Percentiles rank a stretch among this genome's conserved stretches.
Evolutionary conservation across 768 basidiomycete genomes (phyloP).

Genomic region (Mrakia gelida): DNA sequence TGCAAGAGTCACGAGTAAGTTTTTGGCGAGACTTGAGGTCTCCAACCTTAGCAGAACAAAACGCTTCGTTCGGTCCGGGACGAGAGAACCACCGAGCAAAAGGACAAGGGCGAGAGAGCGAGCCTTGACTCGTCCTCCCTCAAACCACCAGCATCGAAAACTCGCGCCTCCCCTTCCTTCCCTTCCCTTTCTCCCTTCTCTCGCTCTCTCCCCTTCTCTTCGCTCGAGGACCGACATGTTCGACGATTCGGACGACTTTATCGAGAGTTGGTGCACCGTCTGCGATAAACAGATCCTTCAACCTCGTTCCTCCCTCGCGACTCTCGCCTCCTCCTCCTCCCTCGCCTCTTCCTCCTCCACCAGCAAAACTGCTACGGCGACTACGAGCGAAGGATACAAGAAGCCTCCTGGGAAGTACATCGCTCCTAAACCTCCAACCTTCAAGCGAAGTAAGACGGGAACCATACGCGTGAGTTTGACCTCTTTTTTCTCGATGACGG

Average conservation of each 20-base stretch:
- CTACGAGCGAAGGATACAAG: neutral
- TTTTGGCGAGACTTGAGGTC: too few species aligned
- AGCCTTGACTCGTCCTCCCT: neutral
- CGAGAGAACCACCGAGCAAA: too few species aligned
- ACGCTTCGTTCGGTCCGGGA: too few species aligned
- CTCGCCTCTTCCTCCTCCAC: neutral
- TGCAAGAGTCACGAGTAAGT: too few species aligned
- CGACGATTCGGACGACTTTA: slow-evolving; percentile 20
- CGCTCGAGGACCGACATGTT: slow-evolving; percentile 9
- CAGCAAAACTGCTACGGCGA: neutral
- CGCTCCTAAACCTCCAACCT: slow-evolving; percentile 16
- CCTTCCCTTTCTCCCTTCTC: neutral
- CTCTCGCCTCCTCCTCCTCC: neutral
- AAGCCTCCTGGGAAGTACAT: slow-evolving; percentile 21
- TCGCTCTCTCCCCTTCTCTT: neutral
- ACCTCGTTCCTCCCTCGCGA: neutral
- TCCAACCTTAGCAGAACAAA: too few species aligned
- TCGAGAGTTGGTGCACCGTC: slow-evolving; percentile 27
- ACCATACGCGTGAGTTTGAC: slow-evolving; percentile 22
- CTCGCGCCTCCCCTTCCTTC: neutral
- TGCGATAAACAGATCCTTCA: slow-evolving; percentile 29
- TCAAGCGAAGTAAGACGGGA: slow-evolving; percentile 29
- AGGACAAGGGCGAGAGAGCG: too few species aligned
- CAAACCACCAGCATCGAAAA: neutral
- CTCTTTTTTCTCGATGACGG: neutral